Percentiles rank a stretch among this genome's conserved stretches.
Conservation (phyloP, 1,284 basidiomycete genomes). For the Pseudomicrostroma phylloplanum region DNA sequence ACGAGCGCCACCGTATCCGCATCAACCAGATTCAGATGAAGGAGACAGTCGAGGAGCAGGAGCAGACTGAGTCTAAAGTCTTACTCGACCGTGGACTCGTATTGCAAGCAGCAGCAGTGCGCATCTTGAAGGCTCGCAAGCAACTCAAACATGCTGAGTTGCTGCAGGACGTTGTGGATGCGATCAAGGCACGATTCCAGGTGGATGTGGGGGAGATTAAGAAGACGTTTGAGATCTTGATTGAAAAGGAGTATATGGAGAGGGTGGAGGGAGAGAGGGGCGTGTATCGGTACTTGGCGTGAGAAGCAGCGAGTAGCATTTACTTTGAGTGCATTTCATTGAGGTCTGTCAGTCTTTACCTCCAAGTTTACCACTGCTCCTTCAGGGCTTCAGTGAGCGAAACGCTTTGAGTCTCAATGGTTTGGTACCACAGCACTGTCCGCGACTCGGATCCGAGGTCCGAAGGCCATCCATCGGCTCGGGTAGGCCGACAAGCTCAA, state of each 20-base stretch:
- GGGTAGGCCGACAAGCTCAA: too few species aligned
- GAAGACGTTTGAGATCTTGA: conserved; percentile 46
- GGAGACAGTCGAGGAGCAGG: conserved; percentile 82
- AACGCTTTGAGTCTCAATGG: too few species aligned
- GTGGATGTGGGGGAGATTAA: conserved; percentile 47
- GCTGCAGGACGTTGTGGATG: conserved; percentile 40
- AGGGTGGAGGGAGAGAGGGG: conserved; percentile 42
- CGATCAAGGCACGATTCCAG: conserved; percentile 35
- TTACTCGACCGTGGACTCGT: conserved; percentile 78
- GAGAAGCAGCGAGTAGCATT: too few species aligned
- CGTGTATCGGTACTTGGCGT: conserved; percentile 47
- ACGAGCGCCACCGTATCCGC: conserved; percentile 71
- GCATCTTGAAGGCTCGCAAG: conserved; percentile 48
- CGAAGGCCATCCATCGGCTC: too few species aligned
- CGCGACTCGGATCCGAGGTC: too few species aligned
- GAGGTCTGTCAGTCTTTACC: too few species aligned
- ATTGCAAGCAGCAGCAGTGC: conserved; percentile 76
- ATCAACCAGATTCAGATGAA: conserved; percentile 96
- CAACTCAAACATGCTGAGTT: conserved; percentile 42
- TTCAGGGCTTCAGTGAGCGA: too few species aligned
- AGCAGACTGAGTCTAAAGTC: conserved; percentile 73
- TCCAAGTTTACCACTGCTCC: too few species aligned
- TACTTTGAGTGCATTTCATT: too few species aligned
- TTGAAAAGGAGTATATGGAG: conserved; percentile 35
- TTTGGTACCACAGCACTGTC: too few species aligned